These are phyloP conservation scores for Anacardium occidentale DNA, from an alignment of 345 rosid species.

Conservation along the genomic window DNA sequence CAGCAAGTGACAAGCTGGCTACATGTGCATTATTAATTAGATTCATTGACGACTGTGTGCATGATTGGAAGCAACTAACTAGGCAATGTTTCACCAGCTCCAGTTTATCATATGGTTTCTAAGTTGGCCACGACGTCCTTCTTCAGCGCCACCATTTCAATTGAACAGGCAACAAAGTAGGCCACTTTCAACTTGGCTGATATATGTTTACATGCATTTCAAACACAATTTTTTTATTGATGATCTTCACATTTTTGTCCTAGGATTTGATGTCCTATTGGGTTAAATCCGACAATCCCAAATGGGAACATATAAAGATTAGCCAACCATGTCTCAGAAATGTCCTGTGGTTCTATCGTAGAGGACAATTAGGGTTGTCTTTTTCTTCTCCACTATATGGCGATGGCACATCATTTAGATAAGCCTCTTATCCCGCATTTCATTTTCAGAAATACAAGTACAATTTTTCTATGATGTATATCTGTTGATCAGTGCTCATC, in stretches of 20 bases:
- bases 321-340: conserved; percentile 14
- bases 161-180: not conserved
- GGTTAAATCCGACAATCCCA: conserved; percentile 21
- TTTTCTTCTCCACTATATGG: not conserved
- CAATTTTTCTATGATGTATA: not conserved
- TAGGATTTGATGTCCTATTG: not conserved
- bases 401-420: conserved; percentile 3
- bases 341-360: conserved; percentile 3
- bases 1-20: conserved; percentile 11
- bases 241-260: conserved; percentile 2
- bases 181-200: not conserved
- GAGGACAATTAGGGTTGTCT: conserved; percentile 9
- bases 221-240: not conserved
- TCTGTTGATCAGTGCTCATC: not conserved
- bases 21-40: conserved; percentile 12
- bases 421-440: not conserved
- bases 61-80: not conserved
- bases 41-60: not conserved
- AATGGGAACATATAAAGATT: conserved; percentile 24
- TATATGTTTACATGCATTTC: not conserved
- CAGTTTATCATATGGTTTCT: not conserved
- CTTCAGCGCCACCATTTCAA: not conserved
- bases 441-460: not conserved
- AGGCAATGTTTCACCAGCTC: not conserved
- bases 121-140: conserved; percentile 23